Evolutionary conservation across 257 asterid species (phyloP).

Genomic region (Nicotiana attenuata): DNA sequence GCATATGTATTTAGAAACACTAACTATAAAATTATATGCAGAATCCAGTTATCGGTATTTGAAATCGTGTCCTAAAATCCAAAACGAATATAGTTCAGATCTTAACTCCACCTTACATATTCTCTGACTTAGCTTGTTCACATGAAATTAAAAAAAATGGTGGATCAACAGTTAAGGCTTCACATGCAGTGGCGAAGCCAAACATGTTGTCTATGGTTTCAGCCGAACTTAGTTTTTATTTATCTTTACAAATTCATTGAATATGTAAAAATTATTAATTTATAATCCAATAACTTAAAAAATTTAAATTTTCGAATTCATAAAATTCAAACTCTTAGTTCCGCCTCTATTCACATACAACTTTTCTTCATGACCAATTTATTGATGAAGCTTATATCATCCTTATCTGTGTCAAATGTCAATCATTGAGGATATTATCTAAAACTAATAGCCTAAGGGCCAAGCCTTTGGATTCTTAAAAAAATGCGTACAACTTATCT

Average conservation of each 20-base stretch:
- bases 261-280: no score
- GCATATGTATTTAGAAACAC: no score
- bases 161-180: background rate
- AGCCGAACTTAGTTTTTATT: accelerated
- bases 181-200: background rate
- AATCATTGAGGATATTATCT: background rate
- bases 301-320: no score
- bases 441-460: background rate
- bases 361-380: background rate
- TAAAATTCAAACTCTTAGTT: no score
- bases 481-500: no score
- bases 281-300: no score
- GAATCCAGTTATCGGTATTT: no score
- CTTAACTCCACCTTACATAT: background rate
- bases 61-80: no score
- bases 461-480: background rate
- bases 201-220: no score
- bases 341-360: background rate
- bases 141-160: background rate
- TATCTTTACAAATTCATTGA: no score
- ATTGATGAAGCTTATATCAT: background rate
- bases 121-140: background rate
- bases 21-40: no score
- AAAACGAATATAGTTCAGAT: no score
- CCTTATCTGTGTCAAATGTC: background rate